These are phyloP conservation scores for Wallacemonas rigidus DNA, from an alignment of 208 protist genomes.

Conservation along the genomic window DNA sequence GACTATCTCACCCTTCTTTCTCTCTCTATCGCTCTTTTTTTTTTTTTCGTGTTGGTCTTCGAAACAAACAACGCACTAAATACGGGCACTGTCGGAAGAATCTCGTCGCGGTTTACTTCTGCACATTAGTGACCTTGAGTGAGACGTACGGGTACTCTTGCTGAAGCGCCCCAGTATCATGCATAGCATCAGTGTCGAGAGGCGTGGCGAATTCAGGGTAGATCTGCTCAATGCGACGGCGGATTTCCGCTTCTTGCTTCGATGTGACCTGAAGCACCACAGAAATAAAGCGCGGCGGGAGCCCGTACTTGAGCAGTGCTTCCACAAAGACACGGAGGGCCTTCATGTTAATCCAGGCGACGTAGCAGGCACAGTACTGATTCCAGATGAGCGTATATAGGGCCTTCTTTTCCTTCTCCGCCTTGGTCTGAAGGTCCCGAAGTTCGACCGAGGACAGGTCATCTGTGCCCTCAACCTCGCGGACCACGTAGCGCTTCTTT, in stretches of 20 bases:
- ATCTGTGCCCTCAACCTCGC: conserved; percentile 75
- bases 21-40: no score
- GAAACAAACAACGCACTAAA: no score
- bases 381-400: conserved; percentile 84
- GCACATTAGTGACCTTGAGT: conserved; percentile 79
- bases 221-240: conserved; percentile 69
- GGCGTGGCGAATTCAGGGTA: conserved; percentile 68
- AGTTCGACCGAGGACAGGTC: conserved; percentile 68
- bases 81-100: no score
- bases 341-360: conserved; percentile 93
- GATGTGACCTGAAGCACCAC: conserved; percentile 74
- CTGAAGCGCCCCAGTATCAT: conserved; percentile 68
- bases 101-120: conserved; percentile 34
- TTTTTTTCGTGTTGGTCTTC: no score
- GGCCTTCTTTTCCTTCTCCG: conserved; percentile 79
- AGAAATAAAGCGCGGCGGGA: conserved; percentile 85
- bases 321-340: conserved; percentile 92
- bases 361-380: conserved; percentile 88
- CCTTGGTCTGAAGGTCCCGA: conserved; percentile 70
- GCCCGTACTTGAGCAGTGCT: conserved; percentile 86
- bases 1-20: no score
- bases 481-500: conserved; percentile 77
- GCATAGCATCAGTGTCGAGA: conserved; percentile 46
- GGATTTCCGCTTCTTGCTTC: conserved; percentile 76
- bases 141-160: conserved; percentile 89